Conservation (phyloP, 176 grass and related monocot genomes). For the Ampelocalamus luodianensis region DNA sequence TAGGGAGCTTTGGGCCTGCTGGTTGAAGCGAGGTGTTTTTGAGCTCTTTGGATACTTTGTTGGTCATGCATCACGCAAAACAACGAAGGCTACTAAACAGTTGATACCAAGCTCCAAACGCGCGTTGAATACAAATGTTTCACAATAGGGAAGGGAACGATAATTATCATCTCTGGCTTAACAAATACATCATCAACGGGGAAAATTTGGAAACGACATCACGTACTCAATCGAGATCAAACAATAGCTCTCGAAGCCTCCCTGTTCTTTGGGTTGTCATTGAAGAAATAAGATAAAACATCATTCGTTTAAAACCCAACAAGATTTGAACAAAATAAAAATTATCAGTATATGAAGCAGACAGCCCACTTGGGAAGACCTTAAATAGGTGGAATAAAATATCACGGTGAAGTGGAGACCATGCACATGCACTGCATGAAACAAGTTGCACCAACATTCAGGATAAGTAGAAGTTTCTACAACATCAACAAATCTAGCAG, state of each 20-base stretch:
- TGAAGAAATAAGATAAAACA: neutral
- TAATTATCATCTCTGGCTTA: neutral
- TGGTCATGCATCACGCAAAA: neutral
- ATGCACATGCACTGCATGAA: neutral
- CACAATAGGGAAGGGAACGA: neutral
- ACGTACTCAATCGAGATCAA: neutral
- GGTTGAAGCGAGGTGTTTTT: too few relatives aligned
- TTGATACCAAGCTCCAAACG: neutral
- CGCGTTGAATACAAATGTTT: neutral
- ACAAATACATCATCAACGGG: neutral
- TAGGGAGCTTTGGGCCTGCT: too few relatives aligned
- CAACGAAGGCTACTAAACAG: neutral
- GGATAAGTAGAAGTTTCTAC: neutral
- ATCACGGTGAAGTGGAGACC: neutral
- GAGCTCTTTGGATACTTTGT: neutral
- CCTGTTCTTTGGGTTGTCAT: neutral
- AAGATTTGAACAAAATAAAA: neutral
- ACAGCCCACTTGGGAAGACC: neutral
- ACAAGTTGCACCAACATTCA: conserved; percentile 15
- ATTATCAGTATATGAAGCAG: neutral
- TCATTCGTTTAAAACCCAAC: neutral
- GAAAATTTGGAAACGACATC: too few relatives aligned
- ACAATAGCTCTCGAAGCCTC: neutral
- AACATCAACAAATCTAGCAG: conserved; percentile 17
- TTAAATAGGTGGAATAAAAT: neutral